phyloP scores from a whole-genome alignment of 331 rosid species.

The Pyrus hybrid region DNA sequence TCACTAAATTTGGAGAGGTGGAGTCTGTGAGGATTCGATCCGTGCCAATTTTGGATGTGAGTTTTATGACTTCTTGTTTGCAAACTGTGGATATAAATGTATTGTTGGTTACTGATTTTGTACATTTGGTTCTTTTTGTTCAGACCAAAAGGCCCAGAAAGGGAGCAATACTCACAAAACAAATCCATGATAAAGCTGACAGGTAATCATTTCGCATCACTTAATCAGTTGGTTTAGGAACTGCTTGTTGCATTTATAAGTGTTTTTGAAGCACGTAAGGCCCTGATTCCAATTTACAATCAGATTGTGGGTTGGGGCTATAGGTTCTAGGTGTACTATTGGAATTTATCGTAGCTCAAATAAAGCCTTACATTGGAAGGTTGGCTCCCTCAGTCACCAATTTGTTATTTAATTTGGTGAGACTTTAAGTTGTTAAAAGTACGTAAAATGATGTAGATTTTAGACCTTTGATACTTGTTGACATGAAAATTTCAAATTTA shows the following conservation, averaged over 20 bases:
- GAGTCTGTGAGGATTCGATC: constrained; percentile 94
- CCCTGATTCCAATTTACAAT: background rate
- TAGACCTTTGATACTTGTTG: background rate
- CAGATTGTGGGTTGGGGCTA: background rate
- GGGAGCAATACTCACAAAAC: constrained; percentile 71
- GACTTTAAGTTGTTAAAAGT: background rate
- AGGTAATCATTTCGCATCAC: constrained; percentile 38
- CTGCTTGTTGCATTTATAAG: background rate
- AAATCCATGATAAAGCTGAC: constrained; percentile 64
- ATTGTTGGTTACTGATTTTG: background rate
- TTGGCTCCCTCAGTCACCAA: background rate
- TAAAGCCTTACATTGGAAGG: background rate
- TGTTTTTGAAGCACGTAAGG: background rate
- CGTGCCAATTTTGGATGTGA: constrained; percentile 73
- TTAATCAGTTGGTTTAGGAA: background rate
- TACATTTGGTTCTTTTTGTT: constrained; percentile 3
- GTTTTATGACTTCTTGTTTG: background rate
- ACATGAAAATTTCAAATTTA: background rate
- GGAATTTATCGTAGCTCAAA: background rate
- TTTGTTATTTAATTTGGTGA: background rate
- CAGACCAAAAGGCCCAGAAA: constrained; percentile 85
- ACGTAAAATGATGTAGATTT: background rate
- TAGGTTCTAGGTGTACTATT: background rate
- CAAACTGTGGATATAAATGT: background rate
- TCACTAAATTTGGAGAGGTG: constrained; percentile 75